A percentile compares a stretch with the other conserved stretches of the same genome.
Evolutionary conservation across 2,329 filamentous ascomycete species (phyloP).

Genomic region (Lachnellula arida): DNA sequence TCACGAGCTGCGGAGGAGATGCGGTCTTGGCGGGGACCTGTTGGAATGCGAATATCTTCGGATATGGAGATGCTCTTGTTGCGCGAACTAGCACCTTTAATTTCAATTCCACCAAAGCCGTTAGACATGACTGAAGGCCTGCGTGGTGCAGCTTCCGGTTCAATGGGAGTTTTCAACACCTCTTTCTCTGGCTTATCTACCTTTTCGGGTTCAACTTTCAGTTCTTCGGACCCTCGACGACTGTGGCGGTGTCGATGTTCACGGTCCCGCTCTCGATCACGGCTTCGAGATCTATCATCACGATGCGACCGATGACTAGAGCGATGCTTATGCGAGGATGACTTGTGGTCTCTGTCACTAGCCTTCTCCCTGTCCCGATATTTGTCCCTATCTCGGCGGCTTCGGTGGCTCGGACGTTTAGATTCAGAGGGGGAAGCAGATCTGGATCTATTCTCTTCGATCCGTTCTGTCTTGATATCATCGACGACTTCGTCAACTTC

Average conservation of each 20-base stretch:
- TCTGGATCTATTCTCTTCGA: slow-evolving; percentile 52
- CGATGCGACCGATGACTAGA: slow-evolving; percentile 49
- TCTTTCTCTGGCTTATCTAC: slow-evolving; percentile 5
- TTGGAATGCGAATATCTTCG: slow-evolving; percentile 27
- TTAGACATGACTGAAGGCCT: slow-evolving; percentile 19
- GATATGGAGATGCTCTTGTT: slow-evolving; percentile 17
- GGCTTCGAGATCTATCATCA: slow-evolving; percentile 38
- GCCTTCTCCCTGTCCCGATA: slow-evolving; percentile 42
- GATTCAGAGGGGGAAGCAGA: slow-evolving; percentile 60
- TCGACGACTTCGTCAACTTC: slow-evolving; percentile 16
- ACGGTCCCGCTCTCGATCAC: slow-evolving; percentile 43
- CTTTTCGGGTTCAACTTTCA: slow-evolving; percentile 11
- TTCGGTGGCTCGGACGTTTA: slow-evolving; percentile 54
- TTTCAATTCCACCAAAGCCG: slow-evolving; percentile 26
- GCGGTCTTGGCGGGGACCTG: slow-evolving; percentile 28
- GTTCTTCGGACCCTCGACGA: slow-evolving; percentile 23
- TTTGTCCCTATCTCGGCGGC: slow-evolving; percentile 54
- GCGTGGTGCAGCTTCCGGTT: slow-evolving; percentile 12
- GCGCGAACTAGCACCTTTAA: slow-evolving; percentile 29
- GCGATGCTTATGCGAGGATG: slow-evolving; percentile 35
- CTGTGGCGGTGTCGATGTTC: slow-evolving; percentile 34
- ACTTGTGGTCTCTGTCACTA: slow-evolving; percentile 40
- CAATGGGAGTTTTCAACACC: slow-evolving; percentile 13
- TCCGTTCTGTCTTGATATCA: slow-evolving; percentile 32
- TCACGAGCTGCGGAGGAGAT: slow-evolving; percentile 25